Percentiles rank a stretch among this genome's conserved stretches.
phyloP scores from a whole-genome alignment of 352 stramenopile genomes.

The Pythium aquatile region DNA sequence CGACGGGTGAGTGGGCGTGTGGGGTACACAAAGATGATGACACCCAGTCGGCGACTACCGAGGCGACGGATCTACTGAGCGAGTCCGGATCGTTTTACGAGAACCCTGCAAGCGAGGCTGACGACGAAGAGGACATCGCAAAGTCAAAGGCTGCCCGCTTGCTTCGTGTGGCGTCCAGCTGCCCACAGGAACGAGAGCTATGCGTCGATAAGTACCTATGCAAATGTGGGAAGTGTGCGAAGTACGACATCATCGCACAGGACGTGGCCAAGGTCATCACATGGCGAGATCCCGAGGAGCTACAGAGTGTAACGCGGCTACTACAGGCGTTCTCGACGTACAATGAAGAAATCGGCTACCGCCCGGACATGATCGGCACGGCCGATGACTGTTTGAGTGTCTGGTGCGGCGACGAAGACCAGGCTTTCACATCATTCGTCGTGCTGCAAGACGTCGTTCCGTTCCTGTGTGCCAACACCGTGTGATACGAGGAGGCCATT shows the following conservation, averaged over 20 bases:
- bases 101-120: neutral
- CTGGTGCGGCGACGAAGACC: slow-evolving; percentile 63
- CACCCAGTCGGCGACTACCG: slow-evolving; percentile 1
- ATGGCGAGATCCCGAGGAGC: slow-evolving; percentile 18
- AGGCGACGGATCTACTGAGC: slow-evolving; percentile 4
- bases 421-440: slow-evolving; percentile 69
- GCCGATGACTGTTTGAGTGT: slow-evolving; percentile 55
- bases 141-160: slow-evolving; percentile 9
- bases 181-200: neutral
- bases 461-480: slow-evolving; percentile 35
- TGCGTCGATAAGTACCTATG: slow-evolving; percentile 25
- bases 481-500: slow-evolving; percentile 2
- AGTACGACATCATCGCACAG: slow-evolving; percentile 22
- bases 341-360: slow-evolving; percentile 61
- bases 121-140: neutral
- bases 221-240: slow-evolving; percentile 24
- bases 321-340: slow-evolving; percentile 73
- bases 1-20: slow-evolving; percentile 1
- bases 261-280: slow-evolving; percentile 26
- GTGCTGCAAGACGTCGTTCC: slow-evolving; percentile 56
- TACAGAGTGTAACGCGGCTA: slow-evolving; percentile 38
- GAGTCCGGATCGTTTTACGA: slow-evolving; percentile 9
- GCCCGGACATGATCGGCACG: slow-evolving; percentile 47
- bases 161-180: slow-evolving; percentile 19
- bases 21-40: neutral